Conservation (phyloP, 805 yeast species). For the Lachancea sp. region DNA sequence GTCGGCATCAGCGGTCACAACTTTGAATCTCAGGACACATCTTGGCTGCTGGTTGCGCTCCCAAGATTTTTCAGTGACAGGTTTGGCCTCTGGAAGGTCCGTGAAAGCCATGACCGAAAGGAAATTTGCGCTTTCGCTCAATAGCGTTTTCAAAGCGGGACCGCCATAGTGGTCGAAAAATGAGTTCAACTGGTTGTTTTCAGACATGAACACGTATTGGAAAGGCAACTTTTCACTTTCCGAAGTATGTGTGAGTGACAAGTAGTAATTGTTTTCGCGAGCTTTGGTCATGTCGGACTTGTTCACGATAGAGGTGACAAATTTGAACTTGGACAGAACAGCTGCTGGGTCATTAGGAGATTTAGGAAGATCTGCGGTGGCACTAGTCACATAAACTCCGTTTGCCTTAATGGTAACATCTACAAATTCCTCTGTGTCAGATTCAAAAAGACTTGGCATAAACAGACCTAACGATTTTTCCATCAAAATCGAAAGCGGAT, state of each 20-base stretch:
- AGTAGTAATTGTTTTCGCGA: constrained; percentile 71
- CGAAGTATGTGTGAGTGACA: constrained; percentile 76
- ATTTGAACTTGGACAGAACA: constrained; percentile 44
- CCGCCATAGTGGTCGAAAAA: constrained; percentile 43
- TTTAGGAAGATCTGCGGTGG: constrained; percentile 23
- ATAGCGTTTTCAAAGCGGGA: constrained; percentile 39
- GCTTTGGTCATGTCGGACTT: constrained; percentile 72
- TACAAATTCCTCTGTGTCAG: constrained; percentile 47
- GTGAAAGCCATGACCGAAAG: constrained; percentile 72
- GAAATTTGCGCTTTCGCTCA: constrained; percentile 38
- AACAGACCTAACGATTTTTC: constrained; percentile 57
- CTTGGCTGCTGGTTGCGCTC: constrained; percentile 42
- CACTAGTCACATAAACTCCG: constrained; percentile 24
- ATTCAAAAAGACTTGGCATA: constrained; percentile 48
- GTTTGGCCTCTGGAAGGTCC: constrained; percentile 74
- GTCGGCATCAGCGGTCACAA: constrained; percentile 47
- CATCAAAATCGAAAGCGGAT: constrained; percentile 56
- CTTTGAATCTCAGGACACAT: constrained; percentile 47
- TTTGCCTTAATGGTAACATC: constrained; percentile 54
- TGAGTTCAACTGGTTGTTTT: constrained; percentile 74
- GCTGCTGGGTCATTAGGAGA: constrained; percentile 32
- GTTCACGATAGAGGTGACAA: constrained; percentile 77
- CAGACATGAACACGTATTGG: constrained; percentile 83
- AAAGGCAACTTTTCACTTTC: constrained; percentile 66
- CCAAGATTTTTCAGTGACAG: constrained; percentile 51